Conservation (phyloP, 2,329 filamentous ascomycete genomes). For the Alternaria sp. region DNA sequence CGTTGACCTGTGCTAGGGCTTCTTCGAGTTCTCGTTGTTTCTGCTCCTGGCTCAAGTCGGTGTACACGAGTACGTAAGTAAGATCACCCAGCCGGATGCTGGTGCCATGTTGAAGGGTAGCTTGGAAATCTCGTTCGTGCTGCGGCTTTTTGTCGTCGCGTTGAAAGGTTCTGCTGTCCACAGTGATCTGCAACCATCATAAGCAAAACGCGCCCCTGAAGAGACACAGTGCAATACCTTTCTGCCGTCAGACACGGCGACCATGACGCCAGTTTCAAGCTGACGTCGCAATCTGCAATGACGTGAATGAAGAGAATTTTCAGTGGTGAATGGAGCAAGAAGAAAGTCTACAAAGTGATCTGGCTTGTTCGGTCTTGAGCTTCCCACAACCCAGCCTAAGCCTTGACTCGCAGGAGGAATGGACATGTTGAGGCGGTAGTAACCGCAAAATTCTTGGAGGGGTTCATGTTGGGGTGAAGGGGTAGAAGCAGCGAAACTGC, state of each 20-base stretch:
- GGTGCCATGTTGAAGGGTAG: conserved; percentile 4
- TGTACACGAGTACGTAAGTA: conserved; percentile 6
- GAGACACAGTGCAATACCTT: background rate
- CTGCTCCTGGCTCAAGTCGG: conserved; percentile 1
- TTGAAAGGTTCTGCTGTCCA: conserved; percentile 6
- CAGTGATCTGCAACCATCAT: background rate
- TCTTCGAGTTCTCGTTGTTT: conserved; percentile 7
- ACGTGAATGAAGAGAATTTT: background rate
- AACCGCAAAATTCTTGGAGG: conserved; percentile 3
- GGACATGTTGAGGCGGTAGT: conserved; percentile 7
- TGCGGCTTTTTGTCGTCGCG: background rate
- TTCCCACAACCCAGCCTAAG: conserved; percentile 7
- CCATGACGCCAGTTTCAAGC: conserved; percentile 3
- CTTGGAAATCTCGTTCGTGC: conserved; percentile 4
- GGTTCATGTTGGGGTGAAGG: background rate
- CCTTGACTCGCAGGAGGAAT: conserved; percentile 1
- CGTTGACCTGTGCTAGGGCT: background rate
- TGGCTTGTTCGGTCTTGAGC: background rate
- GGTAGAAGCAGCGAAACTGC: background rate
- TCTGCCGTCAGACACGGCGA: conserved; percentile 3
- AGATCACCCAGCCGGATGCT: conserved; percentile 7
- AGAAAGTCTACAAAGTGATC: conserved; percentile 8
- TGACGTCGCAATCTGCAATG: conserved; percentile 1
- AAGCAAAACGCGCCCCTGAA: background rate
- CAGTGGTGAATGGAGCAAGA: background rate